These are phyloP conservation scores for Pseudopediastrum boryanum DNA, from an alignment of 139 green algal genomes.

Conservation along the genomic window DNA sequence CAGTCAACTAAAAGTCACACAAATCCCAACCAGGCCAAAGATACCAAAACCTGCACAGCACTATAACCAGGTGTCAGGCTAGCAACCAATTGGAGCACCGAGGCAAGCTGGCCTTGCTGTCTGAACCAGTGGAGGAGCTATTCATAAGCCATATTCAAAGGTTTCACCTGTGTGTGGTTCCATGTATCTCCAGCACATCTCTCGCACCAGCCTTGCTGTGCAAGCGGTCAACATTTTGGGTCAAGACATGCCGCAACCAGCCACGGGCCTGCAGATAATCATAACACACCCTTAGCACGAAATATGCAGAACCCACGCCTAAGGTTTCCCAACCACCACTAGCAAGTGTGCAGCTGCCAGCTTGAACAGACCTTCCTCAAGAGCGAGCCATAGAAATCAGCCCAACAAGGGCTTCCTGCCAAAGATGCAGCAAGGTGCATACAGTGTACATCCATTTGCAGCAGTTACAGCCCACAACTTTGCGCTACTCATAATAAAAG, in stretches of 20 bases:
- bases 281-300: constrained; percentile 44
- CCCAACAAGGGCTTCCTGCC: not conserved
- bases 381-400: not conserved
- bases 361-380: not conserved
- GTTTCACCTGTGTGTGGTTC: constrained; percentile 90
- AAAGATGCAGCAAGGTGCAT: no score
- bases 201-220: constrained; percentile 71
- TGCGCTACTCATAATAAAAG: no score
- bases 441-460: no score
- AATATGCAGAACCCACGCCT: not conserved
- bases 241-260: constrained; percentile 80
- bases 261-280: constrained; percentile 60
- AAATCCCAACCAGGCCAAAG: no score
- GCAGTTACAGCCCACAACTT: no score
- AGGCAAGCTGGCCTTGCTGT: no score
- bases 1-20: no score
- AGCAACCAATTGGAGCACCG: no score
- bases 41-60: no score
- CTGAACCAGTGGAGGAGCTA: no score
- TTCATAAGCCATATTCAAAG: no score
- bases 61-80: no score
- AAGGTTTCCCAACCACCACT: not conserved
- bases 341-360: constrained; percentile 8
- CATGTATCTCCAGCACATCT: constrained; percentile 91
- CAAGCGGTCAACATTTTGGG: constrained; percentile 97